Base-by-base conservation (phyloP, 202 grass and related monocot species). In the Digitaria exilis region DNA sequence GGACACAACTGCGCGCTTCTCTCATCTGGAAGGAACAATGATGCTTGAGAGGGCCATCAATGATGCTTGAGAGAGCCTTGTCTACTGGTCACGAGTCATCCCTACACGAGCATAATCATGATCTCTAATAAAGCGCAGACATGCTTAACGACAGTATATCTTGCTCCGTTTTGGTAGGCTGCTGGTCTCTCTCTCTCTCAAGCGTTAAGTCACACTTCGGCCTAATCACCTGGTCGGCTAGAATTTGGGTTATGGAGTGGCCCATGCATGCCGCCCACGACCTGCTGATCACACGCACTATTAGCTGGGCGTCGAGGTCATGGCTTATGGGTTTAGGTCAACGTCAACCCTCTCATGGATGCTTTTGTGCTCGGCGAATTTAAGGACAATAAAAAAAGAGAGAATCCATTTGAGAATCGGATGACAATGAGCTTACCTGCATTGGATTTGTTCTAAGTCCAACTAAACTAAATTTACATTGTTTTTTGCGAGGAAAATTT, bases 11-110 rank as follows among this genome's bases (percentile, higher is more conserved):
- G 72, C 15, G 26, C 12, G n/a, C 42, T 71, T 62, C 66, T 72
- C 39, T 44, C 66, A 9, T 42, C 55, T 50, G 75, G 14, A 78
- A 72, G 30, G 8, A 24, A 35, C 21, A 52, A 57, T n/a, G n/a
- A n/a, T n/a, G n/a, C n/a, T n/a, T n/a, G n/a, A n/a, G n/a, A n/a
- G n/a, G n/a, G n/a, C n/a, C n/a, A n/a, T n/a, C n/a, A n/a, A n/a
- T 43, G 39, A 42, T 42, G 56, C 37, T 25, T 15, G 21, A 14
- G 32, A 2, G 18, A 71, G 3, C 32, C 60, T 13, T 80, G 74
- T 76, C 74, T 31, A 62, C 54, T 61, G 64, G n/a, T 78, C 64
- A 63, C 43, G 50, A 7, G 12, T 63, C 65, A 79, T 22, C n/a
- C 42, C 26, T 17, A 71, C 29, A 50, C 26, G n/a, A 64, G 56